Conservation (phyloP, 352 stramenopile genomes). For the Pythium monospermum region DNA sequence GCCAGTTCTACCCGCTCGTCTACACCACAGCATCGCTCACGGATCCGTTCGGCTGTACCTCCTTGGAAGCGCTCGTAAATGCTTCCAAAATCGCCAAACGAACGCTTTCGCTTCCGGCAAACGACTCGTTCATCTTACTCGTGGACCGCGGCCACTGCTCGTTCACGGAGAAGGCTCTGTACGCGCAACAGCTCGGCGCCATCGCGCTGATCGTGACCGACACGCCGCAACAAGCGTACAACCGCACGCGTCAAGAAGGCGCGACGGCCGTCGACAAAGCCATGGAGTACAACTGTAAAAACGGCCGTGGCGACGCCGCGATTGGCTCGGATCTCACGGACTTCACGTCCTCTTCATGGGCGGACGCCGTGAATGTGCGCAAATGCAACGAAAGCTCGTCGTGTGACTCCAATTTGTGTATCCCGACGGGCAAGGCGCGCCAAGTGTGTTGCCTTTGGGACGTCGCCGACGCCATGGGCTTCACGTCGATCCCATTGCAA, state of each 20-base stretch:
- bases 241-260: conserved; percentile 32
- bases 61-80: conserved; percentile 26
- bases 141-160: conserved; percentile 70
- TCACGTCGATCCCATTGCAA: conserved; percentile 25
- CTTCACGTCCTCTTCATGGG: conserved; percentile 26
- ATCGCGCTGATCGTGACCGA: conserved; percentile 70
- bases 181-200: conserved; percentile 62
- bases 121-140: conserved; percentile 53
- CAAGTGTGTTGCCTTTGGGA: conserved; percentile 81
- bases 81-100: not conserved
- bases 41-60: conserved; percentile 51
- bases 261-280: conserved; percentile 28
- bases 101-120: conserved; percentile 15
- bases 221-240: conserved; percentile 65
- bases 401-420: conserved; percentile 58
- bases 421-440: conserved; percentile 43
- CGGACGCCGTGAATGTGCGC: conserved; percentile 31
- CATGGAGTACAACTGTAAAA: conserved; percentile 60
- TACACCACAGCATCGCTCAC: conserved; percentile 39
- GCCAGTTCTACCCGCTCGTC: conserved; percentile 41
- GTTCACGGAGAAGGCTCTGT: conserved; percentile 70
- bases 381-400: conserved; percentile 32
- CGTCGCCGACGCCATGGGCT: conserved; percentile 68
- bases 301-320: conserved; percentile 31
- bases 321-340: conserved; percentile 24